A percentile compares a stretch with the other conserved stretches of the same genome.
Conservation (phyloP, 2,329 filamentous ascomycete genomes). For the Lachnellula subtilissima region DNA sequence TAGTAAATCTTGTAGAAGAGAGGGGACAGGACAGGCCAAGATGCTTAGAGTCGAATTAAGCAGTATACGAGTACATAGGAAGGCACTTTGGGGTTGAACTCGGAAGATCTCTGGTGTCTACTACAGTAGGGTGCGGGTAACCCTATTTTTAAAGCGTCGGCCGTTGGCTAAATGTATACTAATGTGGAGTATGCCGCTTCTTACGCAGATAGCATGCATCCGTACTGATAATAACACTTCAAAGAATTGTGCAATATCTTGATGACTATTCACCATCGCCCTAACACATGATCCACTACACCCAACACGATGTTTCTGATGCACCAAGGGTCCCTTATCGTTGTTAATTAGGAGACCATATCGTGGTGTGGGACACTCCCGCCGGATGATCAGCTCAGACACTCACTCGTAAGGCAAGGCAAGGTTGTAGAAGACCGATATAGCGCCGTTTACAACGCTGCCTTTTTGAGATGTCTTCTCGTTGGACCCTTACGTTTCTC, state of each 20-base stretch:
- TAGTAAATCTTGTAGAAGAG: no score
- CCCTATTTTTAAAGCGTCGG: not conserved
- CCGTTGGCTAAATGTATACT: not conserved
- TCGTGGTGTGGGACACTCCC: not conserved
- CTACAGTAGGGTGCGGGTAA: no score
- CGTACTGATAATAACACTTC: not conserved
- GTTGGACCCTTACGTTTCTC: not conserved
- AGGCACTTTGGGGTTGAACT: no score
- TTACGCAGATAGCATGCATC: not conserved
- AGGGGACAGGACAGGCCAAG: no score
- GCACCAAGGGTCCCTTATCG: not conserved
- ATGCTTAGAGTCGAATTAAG: no score
- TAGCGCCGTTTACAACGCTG: not conserved
- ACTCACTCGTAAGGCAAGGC: not conserved
- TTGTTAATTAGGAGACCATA: not conserved
- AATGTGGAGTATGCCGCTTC: not conserved
- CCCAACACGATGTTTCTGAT: not conserved
- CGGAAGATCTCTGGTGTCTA: no score
- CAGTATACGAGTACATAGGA: no score
- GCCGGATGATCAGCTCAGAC: not conserved
- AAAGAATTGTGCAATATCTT: not conserved
- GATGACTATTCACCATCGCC: not conserved
- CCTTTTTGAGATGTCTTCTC: no score
- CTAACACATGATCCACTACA: not conserved
- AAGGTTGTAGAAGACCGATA: not conserved